phyloP scores from a whole-genome alignment of 352 stramenopile species.

The Blastocystis sp. region DNA sequence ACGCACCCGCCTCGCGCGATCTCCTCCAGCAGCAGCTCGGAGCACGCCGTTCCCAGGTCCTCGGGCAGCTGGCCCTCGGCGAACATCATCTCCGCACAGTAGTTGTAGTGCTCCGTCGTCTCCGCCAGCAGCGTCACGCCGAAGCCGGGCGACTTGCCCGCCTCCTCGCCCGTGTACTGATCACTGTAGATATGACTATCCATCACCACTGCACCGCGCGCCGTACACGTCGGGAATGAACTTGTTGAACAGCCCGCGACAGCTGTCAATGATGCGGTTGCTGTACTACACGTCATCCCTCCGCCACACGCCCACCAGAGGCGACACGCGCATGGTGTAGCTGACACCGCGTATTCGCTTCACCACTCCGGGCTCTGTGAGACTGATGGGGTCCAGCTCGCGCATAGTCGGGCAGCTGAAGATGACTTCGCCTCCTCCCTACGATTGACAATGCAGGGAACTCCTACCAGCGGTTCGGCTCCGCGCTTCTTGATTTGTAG shows the following conservation, averaged over 20 bases:
- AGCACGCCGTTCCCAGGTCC: constrained; percentile 90
- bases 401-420: constrained; percentile 92
- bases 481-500: constrained; percentile 71
- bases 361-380: constrained; percentile 94
- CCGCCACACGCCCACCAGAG: constrained; percentile 78
- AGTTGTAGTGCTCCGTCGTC: constrained; percentile 91
- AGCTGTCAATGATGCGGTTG: constrained; percentile 93
- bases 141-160: constrained; percentile 82
- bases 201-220: background rate
- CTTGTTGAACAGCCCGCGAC: constrained; percentile 93
- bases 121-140: constrained; percentile 91
- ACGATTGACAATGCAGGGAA: constrained; percentile 54
- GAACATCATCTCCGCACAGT: constrained; percentile 87
- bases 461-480: constrained; percentile 15
- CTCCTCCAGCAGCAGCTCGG: constrained; percentile 93
- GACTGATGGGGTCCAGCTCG: constrained; percentile 89
- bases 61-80: constrained; percentile 86
- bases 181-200: constrained; percentile 91
- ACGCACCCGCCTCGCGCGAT: constrained; percentile 89
- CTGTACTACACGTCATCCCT: constrained; percentile 79
- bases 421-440: constrained; percentile 83
- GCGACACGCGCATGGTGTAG: constrained; percentile 94
- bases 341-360: constrained; percentile 94
- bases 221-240: constrained; percentile 95
- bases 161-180: constrained; percentile 88